These are phyloP conservation scores for Laburnicola sp. DNA, from an alignment of 2,329 filamentous ascomycete genomes.

Conservation along the genomic window DNA sequence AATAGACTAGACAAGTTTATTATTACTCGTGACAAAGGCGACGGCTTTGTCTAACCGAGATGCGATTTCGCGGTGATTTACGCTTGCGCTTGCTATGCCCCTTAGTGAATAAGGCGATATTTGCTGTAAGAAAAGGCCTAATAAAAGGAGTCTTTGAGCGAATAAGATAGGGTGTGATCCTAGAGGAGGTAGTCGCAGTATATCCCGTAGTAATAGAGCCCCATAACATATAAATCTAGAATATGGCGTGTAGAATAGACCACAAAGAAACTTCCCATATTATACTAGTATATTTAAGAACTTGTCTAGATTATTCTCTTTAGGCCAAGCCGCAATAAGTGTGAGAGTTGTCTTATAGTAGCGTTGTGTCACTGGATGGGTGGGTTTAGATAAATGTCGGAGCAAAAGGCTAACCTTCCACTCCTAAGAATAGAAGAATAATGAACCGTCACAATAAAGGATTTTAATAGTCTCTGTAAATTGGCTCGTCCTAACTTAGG, in stretches of 20 bases:
- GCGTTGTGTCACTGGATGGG: no score
- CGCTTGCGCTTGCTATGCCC: slow-evolving; percentile 1
- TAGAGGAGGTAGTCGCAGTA: slow-evolving; percentile 30
- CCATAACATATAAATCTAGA: slow-evolving; percentile 18
- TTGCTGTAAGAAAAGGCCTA: slow-evolving; percentile 32
- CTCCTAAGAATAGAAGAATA: no score
- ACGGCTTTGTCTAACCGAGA: slow-evolving; percentile 31
- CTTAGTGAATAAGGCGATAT: slow-evolving; percentile 24
- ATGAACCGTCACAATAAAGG: no score
- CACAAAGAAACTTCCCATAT: slow-evolving; percentile 13
- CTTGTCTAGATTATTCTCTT: slow-evolving; percentile 20
- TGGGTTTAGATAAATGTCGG: no score
- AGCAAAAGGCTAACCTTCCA: no score
- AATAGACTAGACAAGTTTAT: slow-evolving; percentile 42
- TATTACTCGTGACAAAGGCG: slow-evolving; percentile 40
- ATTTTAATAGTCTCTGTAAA: no score
- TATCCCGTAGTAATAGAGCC: slow-evolving; percentile 30
- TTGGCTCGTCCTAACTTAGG: no score
- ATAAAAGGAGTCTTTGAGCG: slow-evolving; percentile 34
- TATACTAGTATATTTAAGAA: slow-evolving; percentile 37
- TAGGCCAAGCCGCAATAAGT: not conserved
- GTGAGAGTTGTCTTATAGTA: not conserved
- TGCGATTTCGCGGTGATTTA: slow-evolving; percentile 26
- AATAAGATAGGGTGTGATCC: slow-evolving; percentile 34
- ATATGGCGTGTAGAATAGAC: slow-evolving; percentile 15